phyloP scores from a whole-genome alignment of 2,329 filamentous ascomycete species.

The Stylonectria norvegica region DNA sequence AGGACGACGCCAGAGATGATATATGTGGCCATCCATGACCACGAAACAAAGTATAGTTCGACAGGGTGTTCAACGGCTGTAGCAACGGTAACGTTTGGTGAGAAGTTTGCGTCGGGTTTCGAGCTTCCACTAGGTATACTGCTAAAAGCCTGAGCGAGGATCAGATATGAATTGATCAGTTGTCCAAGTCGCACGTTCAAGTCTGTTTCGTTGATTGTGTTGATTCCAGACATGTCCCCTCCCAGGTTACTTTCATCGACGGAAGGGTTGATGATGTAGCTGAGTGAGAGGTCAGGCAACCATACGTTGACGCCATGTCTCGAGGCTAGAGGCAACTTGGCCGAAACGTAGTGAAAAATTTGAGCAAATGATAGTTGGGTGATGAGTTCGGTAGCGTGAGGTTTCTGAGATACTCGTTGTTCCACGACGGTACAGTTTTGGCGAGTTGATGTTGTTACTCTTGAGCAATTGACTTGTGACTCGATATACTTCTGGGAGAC shows the following conservation, averaged over 20 bases:
- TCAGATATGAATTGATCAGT: constrained; percentile 11
- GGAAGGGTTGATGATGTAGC: background rate
- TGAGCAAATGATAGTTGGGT: background rate
- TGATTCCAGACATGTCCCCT: background rate
- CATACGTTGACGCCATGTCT: background rate
- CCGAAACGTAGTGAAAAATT: background rate
- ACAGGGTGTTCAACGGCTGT: background rate
- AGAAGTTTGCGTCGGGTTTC: background rate
- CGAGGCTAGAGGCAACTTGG: background rate
- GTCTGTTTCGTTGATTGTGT: background rate
- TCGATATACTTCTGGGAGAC: constrained; percentile 10
- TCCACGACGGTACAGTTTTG: constrained; percentile 8
- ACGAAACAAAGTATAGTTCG: background rate
- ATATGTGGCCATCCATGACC: constrained; percentile 1
- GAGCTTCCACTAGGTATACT: background rate
- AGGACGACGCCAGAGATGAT: constrained; percentile 1
- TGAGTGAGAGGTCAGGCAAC: background rate
- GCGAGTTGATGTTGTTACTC: background rate
- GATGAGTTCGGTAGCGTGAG: background rate
- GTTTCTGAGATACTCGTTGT: constrained; percentile 2
- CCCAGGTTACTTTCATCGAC: background rate
- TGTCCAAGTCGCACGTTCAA: constrained; percentile 8
- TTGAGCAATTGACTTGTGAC: constrained; percentile 7
- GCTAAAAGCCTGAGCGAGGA: constrained; percentile 4
- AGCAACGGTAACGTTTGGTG: background rate